Percentiles rank a stretch among this genome's conserved stretches.
Conservation (phyloP, 768 basidiomycete species). For the Mrakia gelida region DNA sequence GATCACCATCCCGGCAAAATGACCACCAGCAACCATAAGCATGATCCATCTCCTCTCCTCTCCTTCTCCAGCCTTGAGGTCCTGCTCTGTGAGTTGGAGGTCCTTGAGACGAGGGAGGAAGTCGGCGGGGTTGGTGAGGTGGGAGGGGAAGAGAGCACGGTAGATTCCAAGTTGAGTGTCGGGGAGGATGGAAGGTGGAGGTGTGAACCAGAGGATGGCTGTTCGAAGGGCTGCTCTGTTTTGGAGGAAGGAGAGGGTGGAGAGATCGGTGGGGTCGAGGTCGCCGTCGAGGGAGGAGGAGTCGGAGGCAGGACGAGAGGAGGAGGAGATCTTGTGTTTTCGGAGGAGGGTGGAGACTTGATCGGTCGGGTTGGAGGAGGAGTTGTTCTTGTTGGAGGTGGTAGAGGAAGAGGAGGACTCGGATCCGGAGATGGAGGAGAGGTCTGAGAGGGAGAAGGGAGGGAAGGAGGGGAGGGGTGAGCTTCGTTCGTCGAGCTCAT, state of each 20-base stretch:
- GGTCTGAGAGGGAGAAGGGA: not conserved
- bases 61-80: constrained; percentile 51
- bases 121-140: constrained; percentile 38
- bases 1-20: constrained; percentile 89
- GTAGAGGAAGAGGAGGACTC: constrained; percentile 49
- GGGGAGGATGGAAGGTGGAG: constrained; percentile 57
- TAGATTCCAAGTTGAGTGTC: constrained; percentile 86
- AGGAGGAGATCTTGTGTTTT: constrained; percentile 53
- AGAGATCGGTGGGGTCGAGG: constrained; percentile 36
- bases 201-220: constrained; percentile 77
- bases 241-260: constrained; percentile 32
- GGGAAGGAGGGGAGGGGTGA: constrained; percentile 1
- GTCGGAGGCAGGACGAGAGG: constrained; percentile 47
- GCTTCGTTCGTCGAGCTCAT: not conserved
- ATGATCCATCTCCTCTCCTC: constrained; percentile 70
- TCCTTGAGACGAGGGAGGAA: constrained; percentile 40
- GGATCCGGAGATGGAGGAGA: constrained; percentile 78
- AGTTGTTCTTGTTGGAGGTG: not conserved
- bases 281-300: constrained; percentile 25
- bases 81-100: constrained; percentile 48
- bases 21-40: constrained; percentile 96
- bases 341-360: constrained; percentile 64
- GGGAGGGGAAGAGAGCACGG: constrained; percentile 62
- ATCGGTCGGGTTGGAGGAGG: constrained; percentile 41
- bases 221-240: constrained; percentile 52